Evolutionary conservation across 371 early-diverging fungal species (phyloP), one percentile per base, ranked within the genome.

Genomic region (Lichtheimia ornata): DNA sequence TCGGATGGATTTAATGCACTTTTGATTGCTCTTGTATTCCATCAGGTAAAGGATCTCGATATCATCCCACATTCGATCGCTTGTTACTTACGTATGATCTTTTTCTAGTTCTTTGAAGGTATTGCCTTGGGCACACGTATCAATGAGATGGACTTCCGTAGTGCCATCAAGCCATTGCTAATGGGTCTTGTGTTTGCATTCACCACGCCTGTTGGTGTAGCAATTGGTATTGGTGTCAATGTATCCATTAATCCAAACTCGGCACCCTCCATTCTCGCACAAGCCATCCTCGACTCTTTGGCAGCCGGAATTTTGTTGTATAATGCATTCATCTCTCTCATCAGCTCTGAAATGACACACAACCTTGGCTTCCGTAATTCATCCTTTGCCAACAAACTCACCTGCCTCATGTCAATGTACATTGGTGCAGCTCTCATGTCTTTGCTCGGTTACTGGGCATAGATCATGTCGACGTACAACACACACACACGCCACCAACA

Each of bases 11-110:
- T 92, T 71, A 72, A 67, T 7, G 79, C 90, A 9, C 84, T 95
- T 13, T 67, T 92, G 14, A 77, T 91, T 51, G 96, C 96, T 7
- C 75, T 95, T 12, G 79, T 82, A n/a, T 94, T 95, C 74, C 97
- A 96, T 73, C 96, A 96, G 77, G 82, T 82, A 82, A 57, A 12
- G 9, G 17, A 13, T 47, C 22, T 22, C 7, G 5, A 35, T 41
- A 51, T 43, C n/a, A n/a, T 30, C 20, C 11, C 3, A 40, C 15
- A 41, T 52, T n/a, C 41, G 35, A 15, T 3, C 13, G 17, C 14
- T 13, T 25, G 17, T 13, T 52, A 14, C 53, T 62, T 4, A 50
- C 53, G 20, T 2, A 2, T 22, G 22, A 22, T 20, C 43, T 24
- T 41, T 41, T 40, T 40, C 14, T 55, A 84, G 73, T 80, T 81